These are phyloP conservation scores for Melanopsichium pennsylvanicum DNA, from an alignment of 1,284 basidiomycete genomes.

Conservation along the genomic window DNA sequence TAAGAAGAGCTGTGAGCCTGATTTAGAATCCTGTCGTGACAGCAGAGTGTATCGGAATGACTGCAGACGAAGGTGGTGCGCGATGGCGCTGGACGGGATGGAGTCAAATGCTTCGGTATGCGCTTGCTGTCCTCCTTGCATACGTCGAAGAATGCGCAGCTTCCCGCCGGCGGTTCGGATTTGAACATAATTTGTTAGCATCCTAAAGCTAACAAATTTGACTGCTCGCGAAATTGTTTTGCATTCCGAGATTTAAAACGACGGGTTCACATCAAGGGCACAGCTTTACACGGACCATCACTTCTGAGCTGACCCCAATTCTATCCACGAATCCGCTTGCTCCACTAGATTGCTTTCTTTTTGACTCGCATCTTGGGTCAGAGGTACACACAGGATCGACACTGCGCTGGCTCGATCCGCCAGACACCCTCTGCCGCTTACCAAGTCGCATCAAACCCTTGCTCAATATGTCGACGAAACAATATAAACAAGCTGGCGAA, in stretches of 20 bases:
- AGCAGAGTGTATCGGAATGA: no score
- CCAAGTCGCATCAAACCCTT: background rate
- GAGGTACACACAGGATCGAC: no score
- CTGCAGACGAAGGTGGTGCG: background rate
- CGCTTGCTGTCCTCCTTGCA: conserved; percentile 35
- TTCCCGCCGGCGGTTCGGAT: background rate
- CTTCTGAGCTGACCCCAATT: background rate
- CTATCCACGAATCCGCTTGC: background rate
- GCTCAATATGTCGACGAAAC: conserved; percentile 49
- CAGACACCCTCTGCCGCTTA: background rate
- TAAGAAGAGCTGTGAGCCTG: no score
- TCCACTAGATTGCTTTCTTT: no score
- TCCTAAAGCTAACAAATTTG: background rate
- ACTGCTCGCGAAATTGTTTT: background rate
- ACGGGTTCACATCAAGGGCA: conserved; percentile 2
- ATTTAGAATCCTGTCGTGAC: no score
- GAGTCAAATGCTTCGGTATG: background rate
- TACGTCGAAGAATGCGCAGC: conserved; percentile 44
- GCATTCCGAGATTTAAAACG: background rate
- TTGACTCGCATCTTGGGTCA: no score
- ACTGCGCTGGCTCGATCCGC: no score
- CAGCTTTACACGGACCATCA: conserved; percentile 14
- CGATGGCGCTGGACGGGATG: background rate
- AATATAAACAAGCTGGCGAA: conserved; percentile 61
- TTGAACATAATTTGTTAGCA: background rate